Evolutionary conservation across 2,329 filamentous ascomycete genomes (phyloP), one percentile per base, ranked within the genome.

Genomic region (Aspergillus ustus): DNA sequence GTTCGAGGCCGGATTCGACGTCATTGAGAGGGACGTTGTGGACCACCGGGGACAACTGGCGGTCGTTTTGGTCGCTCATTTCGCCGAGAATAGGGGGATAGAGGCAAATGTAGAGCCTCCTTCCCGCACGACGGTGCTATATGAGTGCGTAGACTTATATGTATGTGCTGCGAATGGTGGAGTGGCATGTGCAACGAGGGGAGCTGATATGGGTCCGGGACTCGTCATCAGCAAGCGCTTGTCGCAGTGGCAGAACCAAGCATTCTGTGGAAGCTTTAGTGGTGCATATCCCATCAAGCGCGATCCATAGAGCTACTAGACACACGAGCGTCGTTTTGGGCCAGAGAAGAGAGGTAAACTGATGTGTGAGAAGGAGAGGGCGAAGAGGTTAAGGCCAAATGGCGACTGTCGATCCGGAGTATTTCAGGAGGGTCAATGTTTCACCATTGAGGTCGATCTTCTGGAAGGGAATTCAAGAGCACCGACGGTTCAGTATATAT

Each of bases 11-110:
- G 3, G 65, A 67, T 62, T 76, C 74, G 9, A 76, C 65, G 55
- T 74, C 72, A 50, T 66, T 63, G 17, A 74, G 59, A 8, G 73
- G 72, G 17, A 75, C 67, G 48, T 71, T 67, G 40, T 68, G 62
- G 19, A 69, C 67, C 45, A 70, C 67, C 6, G 67, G 67, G n/a
- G 71, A 65, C 52, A 63, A 63, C 13, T 62, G 64, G 45, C 48
- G 34, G 13, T 63, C 63, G 20, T 66, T 61, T 19, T 69, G 37
- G 57, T 54, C 54, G 62, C 61, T 48, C 67, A 70, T 70, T 22
- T 34, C 51, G 43, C 25, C 29, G 29, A 22, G 22, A 13, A 19
- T 20, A 8, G 22, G 25, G 46, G 28, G 20, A 8, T 20, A 15
- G 34, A 57, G 48, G 31, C 31, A 25, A 25, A 44, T 28, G 46